phyloP scores from a whole-genome alignment of 352 stramenopile genomes.

The Globisporangium sylvaticum region DNA sequence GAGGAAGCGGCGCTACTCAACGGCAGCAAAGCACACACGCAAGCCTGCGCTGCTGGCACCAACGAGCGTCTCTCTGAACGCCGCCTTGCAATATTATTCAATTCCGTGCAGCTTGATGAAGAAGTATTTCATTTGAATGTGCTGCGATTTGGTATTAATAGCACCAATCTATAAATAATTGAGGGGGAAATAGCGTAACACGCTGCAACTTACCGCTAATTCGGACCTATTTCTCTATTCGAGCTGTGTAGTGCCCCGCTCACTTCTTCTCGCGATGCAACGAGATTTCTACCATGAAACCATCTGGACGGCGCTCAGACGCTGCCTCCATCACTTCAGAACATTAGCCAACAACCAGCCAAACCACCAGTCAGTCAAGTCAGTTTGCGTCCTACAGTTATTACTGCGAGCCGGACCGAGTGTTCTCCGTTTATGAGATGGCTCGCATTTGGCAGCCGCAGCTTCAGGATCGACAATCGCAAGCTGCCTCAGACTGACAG shows the following conservation, averaged over 20 bases:
- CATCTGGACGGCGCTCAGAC: conserved; percentile 6
- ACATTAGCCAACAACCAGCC: conserved; percentile 1
- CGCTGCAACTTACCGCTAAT: too few species aligned
- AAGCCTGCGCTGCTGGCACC: background rate
- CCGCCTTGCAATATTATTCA: background rate
- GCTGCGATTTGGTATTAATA: too few species aligned
- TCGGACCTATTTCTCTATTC: conserved; percentile 9
- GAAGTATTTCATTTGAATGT: too few species aligned
- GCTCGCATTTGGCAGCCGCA: background rate
- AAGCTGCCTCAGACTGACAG: background rate
- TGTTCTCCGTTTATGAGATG: background rate
- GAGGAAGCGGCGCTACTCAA: background rate
- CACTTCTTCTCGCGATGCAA: background rate
- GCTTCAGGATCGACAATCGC: conserved; percentile 1
- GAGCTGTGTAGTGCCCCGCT: background rate
- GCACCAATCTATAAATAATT: too few species aligned
- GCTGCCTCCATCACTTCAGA: conserved; percentile 3
- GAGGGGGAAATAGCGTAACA: too few species aligned
- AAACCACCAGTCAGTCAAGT: background rate
- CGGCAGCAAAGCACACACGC: background rate
- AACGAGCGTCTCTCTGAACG: background rate
- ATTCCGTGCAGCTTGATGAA: background rate
- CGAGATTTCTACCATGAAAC: conserved; percentile 2
- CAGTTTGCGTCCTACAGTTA: too few species aligned
- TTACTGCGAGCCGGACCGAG: background rate